Base-by-base conservation (phyloP, 805 yeast species). In the Schizosaccharomyces octosporus region DNA sequence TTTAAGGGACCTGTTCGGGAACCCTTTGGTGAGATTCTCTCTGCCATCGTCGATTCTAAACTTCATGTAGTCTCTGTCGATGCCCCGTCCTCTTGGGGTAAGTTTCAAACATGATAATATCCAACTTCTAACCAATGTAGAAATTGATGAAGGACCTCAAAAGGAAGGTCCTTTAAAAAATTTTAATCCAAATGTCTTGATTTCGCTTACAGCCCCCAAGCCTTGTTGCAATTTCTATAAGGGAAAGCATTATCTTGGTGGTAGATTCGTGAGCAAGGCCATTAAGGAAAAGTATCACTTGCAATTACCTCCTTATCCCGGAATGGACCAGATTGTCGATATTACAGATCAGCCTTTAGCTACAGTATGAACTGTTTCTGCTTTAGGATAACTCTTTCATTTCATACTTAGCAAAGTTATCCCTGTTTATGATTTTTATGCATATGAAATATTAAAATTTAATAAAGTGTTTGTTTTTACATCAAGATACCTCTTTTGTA, bases 141-240 rank as follows among this genome's bases (percentile, higher is more conserved):
- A 89, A 68, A 97, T 93, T 11, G 95, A 93, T 67, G 68, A 77
- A 6, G 98, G 98, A 0, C 95, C 93, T 0, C 71, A 63, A 1
- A 72, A 70, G 1, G 71, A 73, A 11, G 72, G 70, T 0, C 67
- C 74, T 19, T 64, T 69, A 17, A 72, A 71, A 21, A 70, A 69
- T 31, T 78, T 85, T 62, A 74, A 74, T 31, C 95, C 97, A 0
- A 71, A 77, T 5, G 80, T 81, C 65, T 74, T 93, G 59, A 82
- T 93, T 9, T 84, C 95, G 60, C 73, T 93, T 59, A 89, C 97
- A 0, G 97, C 95, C 0, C 98, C 98, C 7, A 93, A 93, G 69
- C 93, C 94, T 0, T 89, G 95, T 61, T 81, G 94, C 1, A 69
- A 70, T 59, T 73, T 71, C 63, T 77, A 85, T 64, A 60, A 61